These are phyloP conservation scores for Anisodus acutangulus DNA, from an alignment of 257 asterid species.

Conservation along the genomic window DNA sequence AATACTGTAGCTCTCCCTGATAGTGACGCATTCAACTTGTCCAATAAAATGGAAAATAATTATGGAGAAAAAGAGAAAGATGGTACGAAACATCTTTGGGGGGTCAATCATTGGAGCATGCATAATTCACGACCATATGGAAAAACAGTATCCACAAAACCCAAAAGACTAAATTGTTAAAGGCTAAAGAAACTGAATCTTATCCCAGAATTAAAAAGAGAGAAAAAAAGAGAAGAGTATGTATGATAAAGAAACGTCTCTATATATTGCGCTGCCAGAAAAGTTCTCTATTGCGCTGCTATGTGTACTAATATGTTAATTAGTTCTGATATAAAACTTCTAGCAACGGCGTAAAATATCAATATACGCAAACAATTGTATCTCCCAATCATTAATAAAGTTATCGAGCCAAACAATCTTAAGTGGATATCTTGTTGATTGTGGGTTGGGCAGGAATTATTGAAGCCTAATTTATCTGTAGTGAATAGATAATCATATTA, in stretches of 20 bases:
- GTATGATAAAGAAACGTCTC: neutral
- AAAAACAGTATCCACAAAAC: constrained; percentile 21
- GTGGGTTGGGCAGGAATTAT: neutral
- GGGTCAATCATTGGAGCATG: constrained; percentile 16
- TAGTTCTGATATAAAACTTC: neutral
- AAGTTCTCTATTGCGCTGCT: neutral
- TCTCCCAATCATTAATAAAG: constrained; percentile 3
- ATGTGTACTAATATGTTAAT: neutral
- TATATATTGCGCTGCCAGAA: neutral
- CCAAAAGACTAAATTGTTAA: neutral
- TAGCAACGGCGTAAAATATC: neutral
- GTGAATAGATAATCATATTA: neutral
- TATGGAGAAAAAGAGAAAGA: neutral
- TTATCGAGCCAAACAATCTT: constrained; percentile 27
- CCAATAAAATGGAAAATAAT: neutral
- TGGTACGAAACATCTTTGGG: neutral
- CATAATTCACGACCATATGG: neutral
- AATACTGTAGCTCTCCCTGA: neutral
- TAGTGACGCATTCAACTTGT: neutral
- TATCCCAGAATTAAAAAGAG: neutral
- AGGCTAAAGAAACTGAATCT: neutral
- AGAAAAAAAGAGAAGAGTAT: neutral
- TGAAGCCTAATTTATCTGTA: neutral
- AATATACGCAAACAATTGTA: neutral
- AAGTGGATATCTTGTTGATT: neutral